Percentiles rank a stretch among this genome's conserved stretches.
phyloP scores from a whole-genome alignment of 108 stramenopile genomes.

The Nannochloropsis gaditana region DNA sequence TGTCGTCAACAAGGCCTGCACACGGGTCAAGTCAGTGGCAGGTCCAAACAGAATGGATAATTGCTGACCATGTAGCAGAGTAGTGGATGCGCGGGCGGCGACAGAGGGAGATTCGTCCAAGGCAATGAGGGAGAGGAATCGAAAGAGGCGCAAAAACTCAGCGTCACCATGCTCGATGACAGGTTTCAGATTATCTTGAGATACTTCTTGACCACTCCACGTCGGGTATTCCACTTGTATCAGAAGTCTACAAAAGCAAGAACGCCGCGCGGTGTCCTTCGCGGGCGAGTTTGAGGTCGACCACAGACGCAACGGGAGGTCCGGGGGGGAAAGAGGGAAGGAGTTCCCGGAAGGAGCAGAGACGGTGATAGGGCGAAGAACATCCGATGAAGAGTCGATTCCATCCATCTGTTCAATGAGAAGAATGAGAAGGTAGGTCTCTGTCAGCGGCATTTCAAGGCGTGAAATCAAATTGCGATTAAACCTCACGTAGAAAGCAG shows the following conservation, averaged over 20 bases:
- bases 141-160: constrained; percentile 1
- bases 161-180: constrained; percentile 1
- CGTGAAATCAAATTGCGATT: too few species aligned
- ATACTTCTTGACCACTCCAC: background rate
- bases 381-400: too few species aligned
- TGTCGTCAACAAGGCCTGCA: constrained; percentile 13
- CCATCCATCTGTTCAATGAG: too few species aligned
- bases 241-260: background rate
- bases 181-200: background rate
- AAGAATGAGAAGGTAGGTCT: too few species aligned
- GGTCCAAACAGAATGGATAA: background rate
- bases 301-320: background rate
- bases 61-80: background rate
- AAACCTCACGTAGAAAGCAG: too few species aligned
- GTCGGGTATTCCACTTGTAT: background rate
- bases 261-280: background rate
- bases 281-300: background rate
- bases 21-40: constrained; percentile 3
- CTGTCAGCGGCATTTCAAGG: too few species aligned
- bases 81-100: background rate
- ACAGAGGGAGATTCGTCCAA: background rate
- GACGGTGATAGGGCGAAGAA: too few species aligned
- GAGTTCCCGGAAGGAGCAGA: too few species aligned
- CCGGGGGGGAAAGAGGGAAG: background rate
- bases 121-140: background rate